phyloP scores from a whole-genome alignment of 164 flowering plant genomes.

The Cinnamomum micranthum region DNA sequence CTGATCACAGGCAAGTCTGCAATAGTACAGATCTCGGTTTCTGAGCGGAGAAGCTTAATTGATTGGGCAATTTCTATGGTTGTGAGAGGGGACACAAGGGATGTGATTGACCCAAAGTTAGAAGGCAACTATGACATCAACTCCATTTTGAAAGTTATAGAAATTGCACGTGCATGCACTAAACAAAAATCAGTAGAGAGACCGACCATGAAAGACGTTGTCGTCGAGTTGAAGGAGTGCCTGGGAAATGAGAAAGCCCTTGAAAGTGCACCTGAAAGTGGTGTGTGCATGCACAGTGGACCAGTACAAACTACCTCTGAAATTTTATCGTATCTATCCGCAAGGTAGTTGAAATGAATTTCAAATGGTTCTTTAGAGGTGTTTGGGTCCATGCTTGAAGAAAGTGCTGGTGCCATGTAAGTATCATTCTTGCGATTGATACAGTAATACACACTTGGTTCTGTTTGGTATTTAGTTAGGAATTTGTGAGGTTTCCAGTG shows the following conservation, averaged over 20 bases:
- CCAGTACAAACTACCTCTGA: too few relatives aligned
- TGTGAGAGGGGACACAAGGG: slow-evolving; percentile 28
- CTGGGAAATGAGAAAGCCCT: slow-evolving; percentile 19
- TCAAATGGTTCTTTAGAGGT: too few relatives aligned
- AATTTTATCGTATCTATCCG: too few relatives aligned
- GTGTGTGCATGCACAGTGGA: too few relatives aligned
- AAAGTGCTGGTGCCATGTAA: slow-evolving; percentile 3
- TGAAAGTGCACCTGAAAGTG: too few relatives aligned
- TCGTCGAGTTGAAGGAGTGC: slow-evolving; percentile 13
- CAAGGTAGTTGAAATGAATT: slow-evolving; percentile 7
- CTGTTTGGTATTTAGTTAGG: not conserved
- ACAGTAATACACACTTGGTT: too few relatives aligned
- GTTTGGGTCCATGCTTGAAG: slow-evolving; percentile 22
- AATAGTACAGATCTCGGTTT: slow-evolving; percentile 1
- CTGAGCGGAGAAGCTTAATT: slow-evolving; percentile 16
- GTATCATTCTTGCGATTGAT: too few relatives aligned
- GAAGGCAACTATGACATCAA: slow-evolving; percentile 21
- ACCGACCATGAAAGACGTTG: slow-evolving; percentile 36
- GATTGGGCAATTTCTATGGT: slow-evolving; percentile 31
- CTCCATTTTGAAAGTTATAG: slow-evolving; percentile 41
- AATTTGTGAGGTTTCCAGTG: too few relatives aligned
- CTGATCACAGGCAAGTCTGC: slow-evolving; percentile 39
- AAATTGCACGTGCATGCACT: slow-evolving; percentile 43
- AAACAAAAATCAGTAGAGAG: slow-evolving; percentile 18
- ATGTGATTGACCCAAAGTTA: slow-evolving; percentile 38